These are phyloP conservation scores for Geotrichum aggregatum DNA, from an alignment of 1,139 yeast genomes.

Conservation along the genomic window DNA sequence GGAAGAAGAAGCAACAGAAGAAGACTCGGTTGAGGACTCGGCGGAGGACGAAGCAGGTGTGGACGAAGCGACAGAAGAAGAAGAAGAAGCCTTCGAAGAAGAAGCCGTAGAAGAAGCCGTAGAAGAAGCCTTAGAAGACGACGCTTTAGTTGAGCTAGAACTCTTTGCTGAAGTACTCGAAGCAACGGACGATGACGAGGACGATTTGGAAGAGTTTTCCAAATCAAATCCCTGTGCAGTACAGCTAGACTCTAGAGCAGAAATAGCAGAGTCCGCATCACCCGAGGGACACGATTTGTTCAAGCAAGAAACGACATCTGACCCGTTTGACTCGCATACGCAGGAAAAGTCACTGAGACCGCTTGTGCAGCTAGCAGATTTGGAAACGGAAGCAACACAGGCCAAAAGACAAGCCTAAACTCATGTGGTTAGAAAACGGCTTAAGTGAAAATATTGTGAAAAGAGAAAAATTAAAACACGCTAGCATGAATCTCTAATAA, in stretches of 20 bases:
- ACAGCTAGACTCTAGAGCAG: slow-evolving; percentile 47
- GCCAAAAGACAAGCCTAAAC: slow-evolving; percentile 76
- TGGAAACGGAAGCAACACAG: slow-evolving; percentile 70
- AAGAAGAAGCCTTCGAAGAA: slow-evolving; percentile 4
- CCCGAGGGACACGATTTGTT: slow-evolving; percentile 61
- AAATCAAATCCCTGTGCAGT: slow-evolving; percentile 32
- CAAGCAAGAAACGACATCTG: slow-evolving; percentile 57
- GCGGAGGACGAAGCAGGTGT: slow-evolving; percentile 12
- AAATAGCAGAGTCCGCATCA: slow-evolving; percentile 52
- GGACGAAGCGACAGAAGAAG: slow-evolving; percentile 10
- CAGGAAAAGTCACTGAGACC: slow-evolving; percentile 61
- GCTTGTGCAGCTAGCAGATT: slow-evolving; percentile 49
- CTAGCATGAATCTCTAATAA: no score
- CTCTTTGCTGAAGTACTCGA: slow-evolving; percentile 2
- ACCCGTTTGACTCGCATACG: slow-evolving; percentile 54
- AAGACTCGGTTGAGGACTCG: slow-evolving; percentile 22
- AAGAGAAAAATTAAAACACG: no score
- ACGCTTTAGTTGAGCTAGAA: slow-evolving; percentile 21
- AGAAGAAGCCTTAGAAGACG: neutral
- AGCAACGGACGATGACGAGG: slow-evolving; percentile 3
- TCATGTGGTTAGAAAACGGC: no score
- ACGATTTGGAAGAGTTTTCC: slow-evolving; percentile 26
- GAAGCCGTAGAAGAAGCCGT: slow-evolving; percentile 1
- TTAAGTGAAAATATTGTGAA: no score
- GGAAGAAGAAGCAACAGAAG: slow-evolving; percentile 1